A percentile compares a stretch with the other conserved stretches of the same genome.
These are phyloP conservation scores for Populus nigra DNA, from an alignment of 345 rosid genomes.

Conservation along the genomic window DNA sequence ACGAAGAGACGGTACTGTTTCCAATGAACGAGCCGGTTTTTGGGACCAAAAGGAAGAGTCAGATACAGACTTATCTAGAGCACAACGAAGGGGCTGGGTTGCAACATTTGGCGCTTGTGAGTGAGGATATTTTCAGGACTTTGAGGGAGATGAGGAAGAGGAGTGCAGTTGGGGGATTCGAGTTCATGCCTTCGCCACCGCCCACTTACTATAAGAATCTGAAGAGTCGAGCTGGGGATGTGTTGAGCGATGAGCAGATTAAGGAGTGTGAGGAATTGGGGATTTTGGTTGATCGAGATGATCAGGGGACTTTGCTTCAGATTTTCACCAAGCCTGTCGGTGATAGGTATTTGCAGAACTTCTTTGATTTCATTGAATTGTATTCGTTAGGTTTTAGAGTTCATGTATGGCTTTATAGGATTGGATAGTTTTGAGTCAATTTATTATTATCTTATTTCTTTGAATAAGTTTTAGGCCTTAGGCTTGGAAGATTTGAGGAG, in stretches of 20 bases:
- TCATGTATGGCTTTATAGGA: neutral
- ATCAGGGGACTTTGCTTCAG: constrained; percentile 92
- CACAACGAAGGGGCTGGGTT: constrained; percentile 90
- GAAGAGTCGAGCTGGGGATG: constrained; percentile 71
- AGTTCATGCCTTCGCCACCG: constrained; percentile 94
- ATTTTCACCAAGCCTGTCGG: constrained; percentile 96
- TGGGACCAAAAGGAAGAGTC: constrained; percentile 92
- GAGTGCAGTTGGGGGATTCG: constrained; percentile 78
- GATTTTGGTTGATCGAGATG: constrained; percentile 89
- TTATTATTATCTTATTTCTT: neutral
- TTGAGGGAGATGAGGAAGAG: constrained; percentile 82
- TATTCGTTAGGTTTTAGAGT: neutral
- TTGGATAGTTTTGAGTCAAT: neutral
- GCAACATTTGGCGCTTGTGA: constrained; percentile 77
- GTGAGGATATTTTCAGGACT: constrained; percentile 72
- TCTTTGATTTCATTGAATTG: neutral
- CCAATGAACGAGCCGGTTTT: constrained; percentile 90
- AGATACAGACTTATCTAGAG: constrained; percentile 85
- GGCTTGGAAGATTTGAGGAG: neutral
- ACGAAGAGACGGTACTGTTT: constrained; percentile 70
- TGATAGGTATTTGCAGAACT: constrained; percentile 49
- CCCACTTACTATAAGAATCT: constrained; percentile 74
- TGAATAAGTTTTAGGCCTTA: neutral
- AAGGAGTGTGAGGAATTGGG: constrained; percentile 85
- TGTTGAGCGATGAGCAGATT: constrained; percentile 72